These are phyloP conservation scores for Suillus clintonianus DNA, from an alignment of 768 basidiomycete species.

Conservation along the genomic window DNA sequence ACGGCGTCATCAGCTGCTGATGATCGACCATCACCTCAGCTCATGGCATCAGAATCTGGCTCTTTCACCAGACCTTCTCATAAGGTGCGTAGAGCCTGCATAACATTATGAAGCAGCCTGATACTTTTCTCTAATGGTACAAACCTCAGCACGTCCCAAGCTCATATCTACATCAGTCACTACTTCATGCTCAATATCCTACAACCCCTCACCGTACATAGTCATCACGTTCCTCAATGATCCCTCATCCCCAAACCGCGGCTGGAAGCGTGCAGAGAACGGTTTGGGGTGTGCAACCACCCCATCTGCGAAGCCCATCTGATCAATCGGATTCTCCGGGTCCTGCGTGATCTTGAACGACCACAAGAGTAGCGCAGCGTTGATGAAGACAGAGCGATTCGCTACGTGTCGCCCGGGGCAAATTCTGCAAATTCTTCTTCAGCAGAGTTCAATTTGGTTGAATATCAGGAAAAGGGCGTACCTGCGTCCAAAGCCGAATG, in stretches of 20 bases:
- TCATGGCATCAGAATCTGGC: conserved; percentile 82
- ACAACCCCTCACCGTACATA: conserved; percentile 17
- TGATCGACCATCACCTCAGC: conserved; percentile 54
- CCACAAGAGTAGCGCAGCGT: conserved; percentile 68
- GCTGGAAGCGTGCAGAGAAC: conserved; percentile 59
- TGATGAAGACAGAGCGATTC: conserved; percentile 63
- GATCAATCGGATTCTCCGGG: no score
- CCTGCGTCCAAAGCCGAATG: conserved; percentile 53
- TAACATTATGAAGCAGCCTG: conserved; percentile 64
- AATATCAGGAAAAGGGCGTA: conserved; percentile 8
- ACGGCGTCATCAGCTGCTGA: conserved; percentile 82
- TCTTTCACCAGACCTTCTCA: conserved; percentile 57
- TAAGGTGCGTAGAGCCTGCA: conserved; percentile 59
- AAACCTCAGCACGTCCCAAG: no score
- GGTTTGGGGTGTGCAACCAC: conserved; percentile 65
- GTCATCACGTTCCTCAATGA: conserved; percentile 26
- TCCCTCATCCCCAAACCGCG: conserved; percentile 33
- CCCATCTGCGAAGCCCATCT: conserved; percentile 61
- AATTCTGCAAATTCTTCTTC: conserved; percentile 36
- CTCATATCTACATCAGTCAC: no score
- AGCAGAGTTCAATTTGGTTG: not conserved
- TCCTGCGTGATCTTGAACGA: conserved; percentile 60
- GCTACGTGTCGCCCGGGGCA: conserved; percentile 69
- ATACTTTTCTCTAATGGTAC: no score
- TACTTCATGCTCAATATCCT: conserved; percentile 1